Conservation (phyloP, 2,329 filamentous ascomycete genomes). For the Endocalyx cinctus region DNA sequence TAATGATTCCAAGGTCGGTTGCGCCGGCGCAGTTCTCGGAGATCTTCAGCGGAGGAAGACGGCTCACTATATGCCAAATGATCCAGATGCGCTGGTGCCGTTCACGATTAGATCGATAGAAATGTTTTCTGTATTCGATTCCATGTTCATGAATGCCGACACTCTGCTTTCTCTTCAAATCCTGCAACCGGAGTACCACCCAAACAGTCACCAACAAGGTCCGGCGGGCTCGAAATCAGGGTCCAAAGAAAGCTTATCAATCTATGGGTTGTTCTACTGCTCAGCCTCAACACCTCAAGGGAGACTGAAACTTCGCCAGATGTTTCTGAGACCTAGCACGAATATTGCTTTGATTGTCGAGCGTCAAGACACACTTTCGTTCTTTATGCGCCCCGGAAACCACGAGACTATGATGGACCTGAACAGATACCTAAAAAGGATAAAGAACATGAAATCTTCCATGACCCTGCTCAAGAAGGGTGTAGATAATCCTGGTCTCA, state of each 20-base stretch:
- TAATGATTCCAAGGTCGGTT: conserved; percentile 55
- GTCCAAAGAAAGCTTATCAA: conserved; percentile 74
- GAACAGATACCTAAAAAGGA: conserved; percentile 57
- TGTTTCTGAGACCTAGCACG: conserved; percentile 74
- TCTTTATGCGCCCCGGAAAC: conserved; percentile 67
- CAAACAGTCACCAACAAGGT: conserved; percentile 73
- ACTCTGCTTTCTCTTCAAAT: conserved; percentile 81
- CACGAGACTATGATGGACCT: conserved; percentile 49
- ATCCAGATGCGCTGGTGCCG: conserved; percentile 45
- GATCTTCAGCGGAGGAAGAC: conserved; percentile 69
- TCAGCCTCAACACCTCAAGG: conserved; percentile 77
- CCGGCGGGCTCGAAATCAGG: conserved; percentile 55
- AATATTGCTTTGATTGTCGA: conserved; percentile 64
- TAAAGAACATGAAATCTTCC: conserved; percentile 70
- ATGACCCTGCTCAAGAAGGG: conserved; percentile 74
- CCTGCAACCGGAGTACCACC: conserved; percentile 75
- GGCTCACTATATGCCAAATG: conserved; percentile 57
- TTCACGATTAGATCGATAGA: conserved; percentile 62
- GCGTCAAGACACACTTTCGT: conserved; percentile 64
- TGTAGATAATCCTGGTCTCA: conserved; percentile 48
- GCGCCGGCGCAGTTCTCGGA: conserved; percentile 79
- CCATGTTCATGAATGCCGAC: conserved; percentile 77
- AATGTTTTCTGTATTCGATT: conserved; percentile 65
- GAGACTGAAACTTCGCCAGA: conserved; percentile 65
- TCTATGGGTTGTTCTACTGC: conserved; percentile 77